These are phyloP conservation scores for Schizophyllum commune DNA, from an alignment of 1,284 basidiomycete species.

Conservation along the genomic window DNA sequence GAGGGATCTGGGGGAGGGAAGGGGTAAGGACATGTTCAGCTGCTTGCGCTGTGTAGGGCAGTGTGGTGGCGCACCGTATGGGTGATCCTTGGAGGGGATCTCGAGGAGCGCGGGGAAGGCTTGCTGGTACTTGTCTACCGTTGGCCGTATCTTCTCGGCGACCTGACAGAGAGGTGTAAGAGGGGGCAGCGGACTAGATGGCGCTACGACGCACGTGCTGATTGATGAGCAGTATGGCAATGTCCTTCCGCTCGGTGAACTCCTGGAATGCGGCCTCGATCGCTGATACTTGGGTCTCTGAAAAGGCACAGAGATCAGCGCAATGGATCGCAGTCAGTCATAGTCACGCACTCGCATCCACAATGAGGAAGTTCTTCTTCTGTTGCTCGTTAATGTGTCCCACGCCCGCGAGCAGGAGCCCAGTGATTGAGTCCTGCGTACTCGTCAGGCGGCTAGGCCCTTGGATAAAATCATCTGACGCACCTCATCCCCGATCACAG, in stretches of 20 bases:
- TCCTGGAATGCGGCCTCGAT: slow-evolving; percentile 91
- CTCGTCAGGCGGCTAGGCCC: slow-evolving; percentile 2
- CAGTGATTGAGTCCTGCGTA: slow-evolving; percentile 96
- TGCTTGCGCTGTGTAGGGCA: not conserved
- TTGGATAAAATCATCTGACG: slow-evolving; percentile 3
- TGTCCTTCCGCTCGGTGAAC: slow-evolving; percentile 87
- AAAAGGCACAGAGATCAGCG: not conserved
- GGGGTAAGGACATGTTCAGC: slow-evolving; percentile 4
- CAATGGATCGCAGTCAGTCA: not conserved
- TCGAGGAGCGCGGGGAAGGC: slow-evolving; percentile 96
- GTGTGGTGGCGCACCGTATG: slow-evolving; percentile 57
- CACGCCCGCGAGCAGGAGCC: slow-evolving; percentile 85
- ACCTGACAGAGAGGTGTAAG: slow-evolving; percentile 42
- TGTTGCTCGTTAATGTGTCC: slow-evolving; percentile 84
- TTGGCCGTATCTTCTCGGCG: slow-evolving; percentile 93
- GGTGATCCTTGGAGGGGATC: slow-evolving; percentile 94
- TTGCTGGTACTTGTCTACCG: slow-evolving; percentile 92
- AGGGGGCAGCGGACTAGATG: slow-evolving; percentile 7
- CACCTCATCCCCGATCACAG: slow-evolving; percentile 95
- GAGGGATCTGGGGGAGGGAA: slow-evolving; percentile 66
- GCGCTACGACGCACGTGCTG: slow-evolving; percentile 67
- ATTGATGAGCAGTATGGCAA: slow-evolving; percentile 94
- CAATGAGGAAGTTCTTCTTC: slow-evolving; percentile 94
- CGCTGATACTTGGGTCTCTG: slow-evolving; percentile 83
- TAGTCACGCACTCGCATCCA: slow-evolving; percentile 70